Base-by-base conservation (phyloP, 108 stramenopile species). In the Nannochloropsis granulata region DNA sequence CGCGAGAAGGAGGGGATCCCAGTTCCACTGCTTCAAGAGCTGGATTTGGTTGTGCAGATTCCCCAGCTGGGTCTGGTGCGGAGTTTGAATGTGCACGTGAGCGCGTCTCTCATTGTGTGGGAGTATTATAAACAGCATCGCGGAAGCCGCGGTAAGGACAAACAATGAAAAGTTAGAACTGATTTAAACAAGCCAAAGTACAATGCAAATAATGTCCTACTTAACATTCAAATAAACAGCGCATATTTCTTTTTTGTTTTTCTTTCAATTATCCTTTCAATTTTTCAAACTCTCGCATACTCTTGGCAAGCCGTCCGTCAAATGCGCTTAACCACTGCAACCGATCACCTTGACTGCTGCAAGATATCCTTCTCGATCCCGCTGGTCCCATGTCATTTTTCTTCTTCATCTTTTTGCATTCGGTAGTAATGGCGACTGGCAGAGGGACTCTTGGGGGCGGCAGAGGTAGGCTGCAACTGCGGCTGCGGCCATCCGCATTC, bases 41-140 rank as follows among this genome's bases (percentile, higher is more conserved):
- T 96, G 43, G 97, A 98, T 82, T 84, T 92, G n/a, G 96, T 96
- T 85, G 93, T 96, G 45, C 96, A 98, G 87, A 96, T 98, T 83
- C 97, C 97, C 16, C 97, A 98, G 86, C 90, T 95, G 26, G 97
- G 97, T 19, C 95, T 98, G 82, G 95, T 94, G 82, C 91, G 97
- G 12, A 94, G 93, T 34, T 88, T 98, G 42, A 98, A 98, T 83
- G 97, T 97, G n/a, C 97, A 98, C 83, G 97, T 97, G 12, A 90
- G 92, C 26, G 96, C 95, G 24, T 94, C 96, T 16, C 91, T 98
- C 23, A 84, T 91, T 5, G 93, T 98, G 85, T 97, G 96, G 96
- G 95, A 97, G 87, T 94, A 93, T 81, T 93, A 94, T 21, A 94
- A 93, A 44, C 95, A 96, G 24, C 83, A 81, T 81, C 34, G 25